phyloP scores from a whole-genome alignment of 371 early-diverging fungal genomes.

The Mucor saturninus region DNA sequence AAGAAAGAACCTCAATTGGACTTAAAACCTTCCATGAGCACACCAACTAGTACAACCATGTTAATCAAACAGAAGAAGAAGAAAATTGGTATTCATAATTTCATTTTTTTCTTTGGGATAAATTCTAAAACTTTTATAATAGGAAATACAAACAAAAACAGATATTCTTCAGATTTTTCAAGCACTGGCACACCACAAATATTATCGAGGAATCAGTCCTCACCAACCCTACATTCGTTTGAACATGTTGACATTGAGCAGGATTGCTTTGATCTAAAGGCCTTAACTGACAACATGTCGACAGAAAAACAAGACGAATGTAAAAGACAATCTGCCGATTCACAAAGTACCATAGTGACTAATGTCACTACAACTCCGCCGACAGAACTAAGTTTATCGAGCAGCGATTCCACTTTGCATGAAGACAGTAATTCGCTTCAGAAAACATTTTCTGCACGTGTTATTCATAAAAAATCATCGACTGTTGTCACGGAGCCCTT shows the following conservation, averaged over 20 bases:
- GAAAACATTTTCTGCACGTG: too few relatives aligned
- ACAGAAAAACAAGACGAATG: background rate
- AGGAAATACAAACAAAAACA: background rate
- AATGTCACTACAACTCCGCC: slow-evolving; percentile 2
- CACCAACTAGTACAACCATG: background rate
- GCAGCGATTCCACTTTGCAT: background rate
- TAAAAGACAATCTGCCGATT: slow-evolving; percentile 1
- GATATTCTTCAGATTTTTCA: slow-evolving; percentile 4
- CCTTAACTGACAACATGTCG: background rate
- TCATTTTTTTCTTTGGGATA: too few relatives aligned
- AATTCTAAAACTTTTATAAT: background rate
- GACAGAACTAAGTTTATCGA: background rate
- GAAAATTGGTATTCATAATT: too few relatives aligned
- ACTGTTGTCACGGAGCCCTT: background rate
- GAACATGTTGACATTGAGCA: background rate
- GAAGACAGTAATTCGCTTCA: background rate
- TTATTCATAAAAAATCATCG: background rate
- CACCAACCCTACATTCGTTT: background rate
- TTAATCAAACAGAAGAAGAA: too few relatives aligned
- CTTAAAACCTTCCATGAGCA: background rate
- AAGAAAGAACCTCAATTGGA: background rate
- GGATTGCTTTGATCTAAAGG: background rate
- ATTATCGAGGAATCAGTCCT: background rate
- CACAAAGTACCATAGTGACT: background rate
- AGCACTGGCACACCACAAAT: background rate